Evolutionary conservation across 306 rosid species (phyloP), one percentile per base, ranked within the genome.

Genomic region (Casuarina glauca): DNA sequence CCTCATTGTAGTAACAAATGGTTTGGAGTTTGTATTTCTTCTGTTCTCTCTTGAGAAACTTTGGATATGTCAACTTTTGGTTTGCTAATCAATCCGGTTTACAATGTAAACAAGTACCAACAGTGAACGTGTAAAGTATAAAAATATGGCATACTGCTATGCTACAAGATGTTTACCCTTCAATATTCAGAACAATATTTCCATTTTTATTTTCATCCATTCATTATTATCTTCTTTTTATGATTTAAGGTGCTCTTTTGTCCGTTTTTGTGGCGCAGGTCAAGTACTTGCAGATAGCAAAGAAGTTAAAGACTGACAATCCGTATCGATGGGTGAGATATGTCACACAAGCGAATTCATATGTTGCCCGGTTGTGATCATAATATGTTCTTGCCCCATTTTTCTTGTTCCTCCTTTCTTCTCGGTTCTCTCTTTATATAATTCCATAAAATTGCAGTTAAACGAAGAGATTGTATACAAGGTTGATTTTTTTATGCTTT

Each of bases 261-360:
- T 46, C 50, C 63, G 15, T 39, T 80, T 78, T 70, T 54, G 80
- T 62, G 62, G 20, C 74, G 90, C 93, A 95, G 99, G 98, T 95
- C 66, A 95, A 91, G 81, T 95, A 93, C 80, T 88, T 93, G 90
- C 99, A 93, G 79, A 95, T 95, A 80, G 90, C 90, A 20, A 91
- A 88, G 91, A 89, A 83, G 84, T 83, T 90, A 2, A 89, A 88
- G 79, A 43, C 88, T 10, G 79, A 87, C 6, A 90, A 91, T 84
- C 94, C 91, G 1, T 93, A 95, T 84, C 88, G 96, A 60, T 95
- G 97, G 99, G 97, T 95, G 88, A 86, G 97, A 84, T 93, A 91
- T 74, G 97, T 91, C 71, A 88, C 99, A 15, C 89, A 91, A 60
- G 89, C 99, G 35, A 93, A 91, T 84, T 95, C 99, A 2, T 95